A percentile compares a stretch with the other conserved stretches of the same genome.
Conservation (phyloP, 1,284 basidiomycete species). For the Trichosporon sp. region DNA sequence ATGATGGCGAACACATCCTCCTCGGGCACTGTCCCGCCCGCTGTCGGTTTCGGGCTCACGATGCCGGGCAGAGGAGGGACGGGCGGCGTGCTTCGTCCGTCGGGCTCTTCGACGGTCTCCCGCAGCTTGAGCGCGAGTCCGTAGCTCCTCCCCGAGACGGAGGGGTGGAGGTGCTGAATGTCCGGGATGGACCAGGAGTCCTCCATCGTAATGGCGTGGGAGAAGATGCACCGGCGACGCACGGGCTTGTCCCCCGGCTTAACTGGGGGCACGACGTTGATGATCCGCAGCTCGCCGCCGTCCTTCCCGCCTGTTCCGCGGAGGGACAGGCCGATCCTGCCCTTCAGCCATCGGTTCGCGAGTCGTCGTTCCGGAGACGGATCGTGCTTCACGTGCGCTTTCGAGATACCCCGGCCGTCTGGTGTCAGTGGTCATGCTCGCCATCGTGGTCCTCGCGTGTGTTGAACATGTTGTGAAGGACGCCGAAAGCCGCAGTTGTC, state of each 20-base stretch:
- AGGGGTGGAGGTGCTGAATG: slow-evolving; percentile 32
- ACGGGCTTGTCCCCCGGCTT: not conserved
- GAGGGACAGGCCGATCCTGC: slow-evolving; percentile 20
- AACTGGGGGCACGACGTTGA: not conserved
- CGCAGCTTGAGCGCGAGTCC: slow-evolving; percentile 24
- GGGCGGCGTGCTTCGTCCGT: not conserved
- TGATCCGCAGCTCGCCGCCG: slow-evolving; percentile 28
- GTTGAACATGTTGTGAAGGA: no score
- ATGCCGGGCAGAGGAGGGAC: not conserved
- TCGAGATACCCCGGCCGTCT: not conserved
- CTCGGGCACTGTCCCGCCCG: not conserved
- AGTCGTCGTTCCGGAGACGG: slow-evolving; percentile 25
- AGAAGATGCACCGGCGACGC: slow-evolving; percentile 24
- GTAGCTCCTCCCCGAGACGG: slow-evolving; percentile 23
- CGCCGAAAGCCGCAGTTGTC: slow-evolving; percentile 8
- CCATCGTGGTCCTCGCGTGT: no score
- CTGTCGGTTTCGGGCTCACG: slow-evolving; percentile 6
- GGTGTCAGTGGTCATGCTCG: not conserved
- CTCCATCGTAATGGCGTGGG: slow-evolving; percentile 7
- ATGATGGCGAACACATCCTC: slow-evolving; percentile 13
- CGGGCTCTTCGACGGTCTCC: slow-evolving; percentile 1
- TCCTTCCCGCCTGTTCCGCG: slow-evolving; percentile 28
- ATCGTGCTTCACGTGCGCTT: not conserved
- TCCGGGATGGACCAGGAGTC: slow-evolving; percentile 25
- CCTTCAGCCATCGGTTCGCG: slow-evolving; percentile 22